Conservation (phyloP, 2,329 filamentous ascomycete species). For the Tolypocladium pustulatum region DNA sequence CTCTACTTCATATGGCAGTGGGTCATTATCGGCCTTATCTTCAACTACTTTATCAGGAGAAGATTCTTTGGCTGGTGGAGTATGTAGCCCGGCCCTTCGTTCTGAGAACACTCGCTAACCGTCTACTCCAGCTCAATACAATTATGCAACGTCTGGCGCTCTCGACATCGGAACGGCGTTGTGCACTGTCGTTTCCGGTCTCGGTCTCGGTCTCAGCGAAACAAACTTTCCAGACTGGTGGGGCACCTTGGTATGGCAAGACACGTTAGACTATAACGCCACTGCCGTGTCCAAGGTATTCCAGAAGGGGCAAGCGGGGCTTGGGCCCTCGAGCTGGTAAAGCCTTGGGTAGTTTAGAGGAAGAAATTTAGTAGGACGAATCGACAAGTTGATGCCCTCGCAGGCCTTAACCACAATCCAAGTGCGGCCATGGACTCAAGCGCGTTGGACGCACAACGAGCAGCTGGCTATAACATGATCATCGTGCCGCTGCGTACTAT, state of each 20-base stretch:
- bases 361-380: too few species aligned
- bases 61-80: slow-evolving; percentile 45
- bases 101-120: background rate
- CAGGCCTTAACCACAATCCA: too few species aligned
- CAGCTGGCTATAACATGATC: too few species aligned
- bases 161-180: slow-evolving; percentile 48
- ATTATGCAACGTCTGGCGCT: slow-evolving; percentile 47
- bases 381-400: too few species aligned
- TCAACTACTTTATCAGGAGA: slow-evolving; percentile 41
- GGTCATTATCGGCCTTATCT: slow-evolving; percentile 42
- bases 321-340: too few species aligned
- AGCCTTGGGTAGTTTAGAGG: too few species aligned
- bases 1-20: slow-evolving; percentile 44
- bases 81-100: slow-evolving; percentile 14
- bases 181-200: slow-evolving; percentile 39
- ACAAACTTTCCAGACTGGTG: slow-evolving; percentile 38
- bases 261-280: slow-evolving; percentile 20
- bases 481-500: too few species aligned
- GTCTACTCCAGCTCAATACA: slow-evolving; percentile 27
- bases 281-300: slow-evolving; percentile 16
- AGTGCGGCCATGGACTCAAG: too few species aligned
- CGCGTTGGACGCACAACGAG: too few species aligned
- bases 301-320: too few species aligned
- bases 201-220: slow-evolving; percentile 35
- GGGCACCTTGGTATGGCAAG: slow-evolving; percentile 19